Conservation (phyloP, 257 asterid genomes). For the Schizonepeta tenuifolia region DNA sequence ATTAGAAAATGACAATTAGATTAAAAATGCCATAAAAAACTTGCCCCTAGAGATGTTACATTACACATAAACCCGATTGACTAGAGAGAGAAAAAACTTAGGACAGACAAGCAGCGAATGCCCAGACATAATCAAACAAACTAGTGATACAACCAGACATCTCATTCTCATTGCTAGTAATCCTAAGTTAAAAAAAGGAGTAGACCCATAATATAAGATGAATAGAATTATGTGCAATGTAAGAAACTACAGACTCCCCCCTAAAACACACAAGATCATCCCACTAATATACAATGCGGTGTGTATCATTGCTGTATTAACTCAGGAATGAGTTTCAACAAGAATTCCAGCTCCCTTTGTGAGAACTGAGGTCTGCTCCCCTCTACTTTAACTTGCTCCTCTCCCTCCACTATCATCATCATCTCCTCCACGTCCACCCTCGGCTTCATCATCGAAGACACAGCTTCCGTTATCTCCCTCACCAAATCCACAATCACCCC, state of each 20-base stretch:
- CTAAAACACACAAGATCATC: background rate
- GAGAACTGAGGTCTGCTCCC: slow-evolving; percentile 71
- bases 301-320: slow-evolving; percentile 52
- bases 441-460: slow-evolving; percentile 54
- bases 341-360: slow-evolving; percentile 74
- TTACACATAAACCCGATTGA: background rate
- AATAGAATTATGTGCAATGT: slow-evolving; percentile 20
- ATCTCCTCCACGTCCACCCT: slow-evolving; percentile 31
- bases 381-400: slow-evolving; percentile 32
- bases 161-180: background rate
- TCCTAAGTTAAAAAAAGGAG: slow-evolving; percentile 8
- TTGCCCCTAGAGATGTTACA: slow-evolving; percentile 4
- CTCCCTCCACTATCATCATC: slow-evolving; percentile 35
- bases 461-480: slow-evolving; percentile 66
- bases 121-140: background rate
- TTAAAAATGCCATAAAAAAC: background rate
- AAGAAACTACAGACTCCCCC: slow-evolving; percentile 8
- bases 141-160: slow-evolving; percentile 2
- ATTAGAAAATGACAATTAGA: background rate
- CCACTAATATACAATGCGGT: background rate
- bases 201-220: background rate
- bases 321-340: slow-evolving; percentile 85
- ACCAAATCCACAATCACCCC: slow-evolving; percentile 94
- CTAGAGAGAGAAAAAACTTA: background rate
- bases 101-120: background rate